Evolutionary conservation across 2,329 filamentous ascomycete genomes (phyloP), one percentile per base, ranked within the genome.

Genomic region (Lecanoromycetidae sp.): DNA sequence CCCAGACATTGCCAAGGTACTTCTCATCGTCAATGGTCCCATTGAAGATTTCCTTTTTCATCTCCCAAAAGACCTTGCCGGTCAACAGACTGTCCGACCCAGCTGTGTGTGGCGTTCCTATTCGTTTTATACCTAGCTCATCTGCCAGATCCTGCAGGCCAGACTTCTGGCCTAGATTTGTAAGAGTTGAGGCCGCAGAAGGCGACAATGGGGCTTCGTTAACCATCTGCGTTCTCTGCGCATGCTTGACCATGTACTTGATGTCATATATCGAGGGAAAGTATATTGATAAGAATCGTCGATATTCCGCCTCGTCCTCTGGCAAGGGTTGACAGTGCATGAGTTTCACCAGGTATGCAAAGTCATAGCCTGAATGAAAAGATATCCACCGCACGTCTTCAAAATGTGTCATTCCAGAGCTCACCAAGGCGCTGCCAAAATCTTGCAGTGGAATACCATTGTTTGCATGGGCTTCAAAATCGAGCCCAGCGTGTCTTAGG

Each of bases 301-400:
- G 84, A 63, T 96, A 98, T 54, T 91, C 82, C 41, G 81, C 76
- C 62, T 96, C 91, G 56, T 94, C 87, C 56, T 87, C 84, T 0
- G 91, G 91, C 6, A 98, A 72, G 36, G 82, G 79, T 55, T 80
- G 76, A 66, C 84, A 84, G 48, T 85, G 82, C 63, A 98, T 80
- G 49, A 95, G 80, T 68, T 98, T 98, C 60, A 93, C 88, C 38
- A 98, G 72, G 60, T 96, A 96, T 40, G 88, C 91, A 66, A 98
- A 96, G 68, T 98, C 91, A 66, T 98, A 98, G 51, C 90, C 91
- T 23, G 87, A 91, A 64, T 98, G 91, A 67, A 96, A 96, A 3
- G 87, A 94, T 54, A 98, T 85, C 91, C 91, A 98, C 62, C 87
- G 82, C 46, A 95, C 84, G 49, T 93, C 80, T 32, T 91, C 81